These are phyloP conservation scores for Puccinia horiana DNA, from an alignment of 1,284 basidiomycete species.

Conservation along the genomic window DNA sequence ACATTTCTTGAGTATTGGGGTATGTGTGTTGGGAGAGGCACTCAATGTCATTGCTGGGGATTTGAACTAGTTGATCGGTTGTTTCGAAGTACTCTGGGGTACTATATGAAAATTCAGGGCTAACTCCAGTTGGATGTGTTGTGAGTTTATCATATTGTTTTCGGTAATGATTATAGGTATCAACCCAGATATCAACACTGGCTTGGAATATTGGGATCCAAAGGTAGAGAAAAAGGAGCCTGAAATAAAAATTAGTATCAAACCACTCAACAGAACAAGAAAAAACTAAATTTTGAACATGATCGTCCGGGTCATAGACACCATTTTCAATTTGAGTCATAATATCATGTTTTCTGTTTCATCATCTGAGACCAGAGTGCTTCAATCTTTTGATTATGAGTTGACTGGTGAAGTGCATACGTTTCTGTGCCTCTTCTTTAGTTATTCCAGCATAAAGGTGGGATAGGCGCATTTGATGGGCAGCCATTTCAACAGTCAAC, in stretches of 20 bases:
- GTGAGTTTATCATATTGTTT: background rate
- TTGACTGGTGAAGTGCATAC: background rate
- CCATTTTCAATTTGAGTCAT: background rate
- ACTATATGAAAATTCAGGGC: background rate
- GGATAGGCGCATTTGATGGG: background rate
- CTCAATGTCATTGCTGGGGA: background rate
- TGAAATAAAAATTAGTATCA: background rate
- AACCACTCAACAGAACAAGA: background rate
- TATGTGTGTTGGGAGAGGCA: background rate
- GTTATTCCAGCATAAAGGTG: background rate
- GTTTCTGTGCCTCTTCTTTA: background rate
- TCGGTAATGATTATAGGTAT: background rate
- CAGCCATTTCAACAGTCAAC: background rate
- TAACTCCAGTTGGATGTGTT: background rate
- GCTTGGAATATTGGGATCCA: background rate
- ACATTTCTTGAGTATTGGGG: background rate
- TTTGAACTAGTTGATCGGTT: background rate
- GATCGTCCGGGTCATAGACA: background rate
- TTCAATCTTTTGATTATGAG: slow-evolving; percentile 32
- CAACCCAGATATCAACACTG: background rate
- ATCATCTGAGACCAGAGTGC: slow-evolving; percentile 6
- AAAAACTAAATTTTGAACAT: background rate
- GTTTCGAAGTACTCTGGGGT: background rate
- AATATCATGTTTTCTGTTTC: background rate
- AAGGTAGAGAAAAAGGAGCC: background rate